A percentile compares a stretch with the other conserved stretches of the same genome.
These are phyloP conservation scores for Paracorniculantispora psalliotae DNA, from an alignment of 2,329 filamentous ascomycete genomes.

Conservation along the genomic window DNA sequence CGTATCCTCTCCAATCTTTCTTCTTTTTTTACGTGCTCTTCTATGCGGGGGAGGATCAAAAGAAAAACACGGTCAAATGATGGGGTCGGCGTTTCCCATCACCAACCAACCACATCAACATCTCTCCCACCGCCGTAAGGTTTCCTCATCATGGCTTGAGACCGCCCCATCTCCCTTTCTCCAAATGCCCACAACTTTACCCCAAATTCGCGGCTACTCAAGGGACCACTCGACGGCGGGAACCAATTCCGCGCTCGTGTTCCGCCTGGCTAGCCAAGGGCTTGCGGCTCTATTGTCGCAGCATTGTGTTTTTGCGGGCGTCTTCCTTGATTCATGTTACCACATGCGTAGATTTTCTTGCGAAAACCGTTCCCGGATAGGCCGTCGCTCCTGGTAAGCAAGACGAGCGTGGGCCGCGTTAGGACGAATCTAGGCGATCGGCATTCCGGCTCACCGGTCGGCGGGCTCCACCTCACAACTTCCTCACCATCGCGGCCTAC, in stretches of 20 bases:
- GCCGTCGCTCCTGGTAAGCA: neutral
- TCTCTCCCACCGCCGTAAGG: no score
- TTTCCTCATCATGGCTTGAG: neutral
- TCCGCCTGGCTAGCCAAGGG: conserved; percentile 9
- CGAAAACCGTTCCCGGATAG: neutral
- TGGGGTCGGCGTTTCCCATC: neutral
- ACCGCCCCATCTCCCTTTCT: neutral
- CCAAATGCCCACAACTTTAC: conserved; percentile 7
- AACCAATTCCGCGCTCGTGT: conserved; percentile 4
- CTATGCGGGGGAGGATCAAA: neutral
- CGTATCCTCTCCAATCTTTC: neutral
- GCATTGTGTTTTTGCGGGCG: no score
- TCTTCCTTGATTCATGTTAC: no score
- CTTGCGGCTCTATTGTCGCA: no score
- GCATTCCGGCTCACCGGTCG: neutral
- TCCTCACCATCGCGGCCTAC: neutral
- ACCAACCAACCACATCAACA: no score
- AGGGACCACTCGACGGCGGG: neutral
- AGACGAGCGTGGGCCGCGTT: neutral
- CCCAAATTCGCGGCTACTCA: conserved; percentile 7
- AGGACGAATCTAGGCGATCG: conserved; percentile 1
- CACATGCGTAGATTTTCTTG: no score
- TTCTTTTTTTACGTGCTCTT: neutral
- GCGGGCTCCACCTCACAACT: neutral
- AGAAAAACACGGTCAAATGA: neutral